Percentiles rank a stretch among this genome's conserved stretches.
phyloP scores from a whole-genome alignment of 2,329 filamentous ascomycete genomes.

The Huntiella omanensis region DNA sequence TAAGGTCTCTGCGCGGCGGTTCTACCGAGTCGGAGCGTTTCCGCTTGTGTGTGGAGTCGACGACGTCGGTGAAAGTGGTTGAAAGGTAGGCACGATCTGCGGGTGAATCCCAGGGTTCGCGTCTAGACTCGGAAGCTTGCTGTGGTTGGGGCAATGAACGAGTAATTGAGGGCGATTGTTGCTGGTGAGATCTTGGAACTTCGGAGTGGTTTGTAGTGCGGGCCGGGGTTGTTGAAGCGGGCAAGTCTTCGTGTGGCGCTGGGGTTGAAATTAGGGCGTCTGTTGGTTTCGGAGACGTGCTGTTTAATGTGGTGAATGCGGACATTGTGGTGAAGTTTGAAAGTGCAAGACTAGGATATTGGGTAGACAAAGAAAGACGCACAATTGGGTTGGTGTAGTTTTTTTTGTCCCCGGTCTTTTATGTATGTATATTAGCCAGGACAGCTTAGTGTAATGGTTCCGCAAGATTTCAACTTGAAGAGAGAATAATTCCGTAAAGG shows the following conservation, averaged over 20 bases:
- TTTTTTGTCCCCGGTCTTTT: background rate
- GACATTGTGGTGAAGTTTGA: conserved; percentile 21
- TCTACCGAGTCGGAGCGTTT: conserved; percentile 52
- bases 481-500: background rate
- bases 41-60: conserved; percentile 39
- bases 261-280: conserved; percentile 16
- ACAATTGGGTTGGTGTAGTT: background rate
- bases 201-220: conserved; percentile 5
- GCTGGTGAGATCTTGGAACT: conserved; percentile 5
- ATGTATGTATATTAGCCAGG: background rate
- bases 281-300: conserved; percentile 26
- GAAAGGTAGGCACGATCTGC: conserved; percentile 7
- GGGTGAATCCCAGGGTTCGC: conserved; percentile 9
- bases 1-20: conserved; percentile 21
- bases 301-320: conserved; percentile 33
- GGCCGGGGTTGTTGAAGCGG: conserved; percentile 4
- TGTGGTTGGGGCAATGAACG: background rate
- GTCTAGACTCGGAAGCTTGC: conserved; percentile 3
- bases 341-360: too few species aligned
- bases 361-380: background rate
- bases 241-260: conserved; percentile 8
- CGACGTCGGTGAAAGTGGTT: conserved; percentile 9
- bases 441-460: background rate
- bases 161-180: conserved; percentile 3
- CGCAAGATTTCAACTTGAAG: background rate